Evolutionary conservation across 1,284 basidiomycete species (phyloP).

Genomic region (Sporisorium sorghi): DNA sequence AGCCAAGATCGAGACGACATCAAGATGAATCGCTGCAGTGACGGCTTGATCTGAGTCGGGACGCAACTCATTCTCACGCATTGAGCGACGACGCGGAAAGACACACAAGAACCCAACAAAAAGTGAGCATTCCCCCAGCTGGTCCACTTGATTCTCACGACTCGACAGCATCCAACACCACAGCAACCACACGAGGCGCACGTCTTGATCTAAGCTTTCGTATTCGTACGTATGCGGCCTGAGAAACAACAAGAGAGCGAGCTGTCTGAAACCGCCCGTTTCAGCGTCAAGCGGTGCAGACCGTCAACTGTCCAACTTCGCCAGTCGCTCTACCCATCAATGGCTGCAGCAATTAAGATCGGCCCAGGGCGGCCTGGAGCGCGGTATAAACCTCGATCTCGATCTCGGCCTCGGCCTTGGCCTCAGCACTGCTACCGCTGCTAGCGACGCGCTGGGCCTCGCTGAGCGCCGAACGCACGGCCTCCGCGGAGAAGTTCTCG

Average conservation of each 20-base stretch:
- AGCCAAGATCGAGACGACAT: too few species aligned
- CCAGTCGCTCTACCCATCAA: background rate
- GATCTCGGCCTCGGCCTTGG: slow-evolving; percentile 92
- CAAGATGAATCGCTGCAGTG: too few species aligned
- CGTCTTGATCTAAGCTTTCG: slow-evolving; percentile 16
- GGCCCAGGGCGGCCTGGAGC: slow-evolving; percentile 82
- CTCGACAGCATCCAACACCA: background rate
- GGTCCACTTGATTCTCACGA: background rate
- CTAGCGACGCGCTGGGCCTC: slow-evolving; percentile 86
- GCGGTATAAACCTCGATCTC: slow-evolving; percentile 97
- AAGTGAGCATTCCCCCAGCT: too few species aligned
- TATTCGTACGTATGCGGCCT: too few species aligned
- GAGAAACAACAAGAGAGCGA: background rate
- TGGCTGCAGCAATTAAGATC: slow-evolving; percentile 44
- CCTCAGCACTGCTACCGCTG: slow-evolving; percentile 87
- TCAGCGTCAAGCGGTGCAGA: background rate
- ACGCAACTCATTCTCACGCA: too few species aligned
- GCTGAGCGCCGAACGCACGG: slow-evolving; percentile 86
- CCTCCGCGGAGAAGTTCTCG: slow-evolving; percentile 88
- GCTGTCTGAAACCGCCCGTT: too few species aligned
- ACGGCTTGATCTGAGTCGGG: too few species aligned
- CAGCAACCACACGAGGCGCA: background rate
- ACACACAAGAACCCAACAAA: too few species aligned
- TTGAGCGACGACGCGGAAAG: too few species aligned
- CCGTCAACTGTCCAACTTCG: background rate